Conservation (phyloP, 306 rosid genomes). For the Delonix regia region DNA sequence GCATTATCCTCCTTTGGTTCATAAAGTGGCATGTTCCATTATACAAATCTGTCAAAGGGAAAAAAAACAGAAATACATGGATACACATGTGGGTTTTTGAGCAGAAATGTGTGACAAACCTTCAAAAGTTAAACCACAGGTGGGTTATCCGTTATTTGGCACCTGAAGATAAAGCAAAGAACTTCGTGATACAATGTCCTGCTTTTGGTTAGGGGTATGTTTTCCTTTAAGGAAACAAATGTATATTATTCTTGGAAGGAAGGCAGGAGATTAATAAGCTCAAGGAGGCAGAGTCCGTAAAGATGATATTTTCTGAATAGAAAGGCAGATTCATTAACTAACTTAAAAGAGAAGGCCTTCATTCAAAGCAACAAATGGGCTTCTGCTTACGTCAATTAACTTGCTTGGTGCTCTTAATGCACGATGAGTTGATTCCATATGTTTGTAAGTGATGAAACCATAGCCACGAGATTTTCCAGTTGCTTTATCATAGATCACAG, state of each 20-base stretch:
- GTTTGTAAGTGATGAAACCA: conserved; percentile 81
- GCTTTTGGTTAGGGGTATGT: neutral
- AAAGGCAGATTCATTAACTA: conserved; percentile 13
- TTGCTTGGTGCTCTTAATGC: conserved; percentile 82
- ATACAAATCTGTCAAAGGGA: neutral
- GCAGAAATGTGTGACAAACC: neutral
- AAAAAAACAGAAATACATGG: neutral
- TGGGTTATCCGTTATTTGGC: neutral
- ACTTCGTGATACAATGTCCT: neutral
- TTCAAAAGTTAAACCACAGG: neutral
- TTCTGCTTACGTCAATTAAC: conserved; percentile 71
- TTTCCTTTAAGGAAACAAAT: neutral
- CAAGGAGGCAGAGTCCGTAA: conserved; percentile 28
- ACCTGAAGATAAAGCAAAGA: neutral
- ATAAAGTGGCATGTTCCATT: neutral
- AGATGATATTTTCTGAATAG: conserved; percentile 10
- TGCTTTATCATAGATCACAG: conserved; percentile 65
- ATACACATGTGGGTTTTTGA: neutral
- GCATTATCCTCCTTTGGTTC: neutral
- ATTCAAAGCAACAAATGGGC: conserved; percentile 16
- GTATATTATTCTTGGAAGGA: neutral
- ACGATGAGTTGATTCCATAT: conserved; percentile 70
- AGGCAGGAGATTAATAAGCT: neutral
- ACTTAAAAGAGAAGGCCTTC: neutral
- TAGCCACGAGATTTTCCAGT: conserved; percentile 77